A percentile compares a stretch with the other conserved stretches of the same genome.
Evolutionary conservation across 768 basidiomycete genomes (phyloP).

Genomic region (Bullera alba): DNA sequence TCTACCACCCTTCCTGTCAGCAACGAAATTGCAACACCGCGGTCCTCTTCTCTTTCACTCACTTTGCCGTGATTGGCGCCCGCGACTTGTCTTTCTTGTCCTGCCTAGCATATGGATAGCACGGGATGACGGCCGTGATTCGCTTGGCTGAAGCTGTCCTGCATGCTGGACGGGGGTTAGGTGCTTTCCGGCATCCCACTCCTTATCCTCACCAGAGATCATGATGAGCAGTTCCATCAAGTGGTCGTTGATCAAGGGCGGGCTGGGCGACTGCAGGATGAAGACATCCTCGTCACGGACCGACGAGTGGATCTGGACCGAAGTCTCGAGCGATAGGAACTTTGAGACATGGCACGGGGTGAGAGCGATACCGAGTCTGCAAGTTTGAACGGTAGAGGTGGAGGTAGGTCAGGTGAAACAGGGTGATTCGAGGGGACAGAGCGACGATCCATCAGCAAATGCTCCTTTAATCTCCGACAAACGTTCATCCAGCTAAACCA

Average conservation of each 20-base stretch:
- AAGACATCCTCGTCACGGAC: conserved; percentile 98
- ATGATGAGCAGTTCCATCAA: conserved; percentile 99
- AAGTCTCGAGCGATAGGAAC: conserved; percentile 84
- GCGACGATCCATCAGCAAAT: not conserved
- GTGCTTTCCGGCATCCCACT: not conserved
- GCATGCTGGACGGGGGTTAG: conserved; percentile 53
- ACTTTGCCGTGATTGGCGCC: conserved; percentile 93
- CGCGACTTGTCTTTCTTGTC: conserved; percentile 99
- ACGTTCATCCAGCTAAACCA: not conserved
- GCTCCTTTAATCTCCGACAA: not conserved
- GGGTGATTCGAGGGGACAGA: not conserved
- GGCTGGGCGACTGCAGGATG: conserved; percentile 66
- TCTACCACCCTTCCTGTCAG: no score
- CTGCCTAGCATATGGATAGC: conserved; percentile 94
- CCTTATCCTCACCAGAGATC: conserved; percentile 64
- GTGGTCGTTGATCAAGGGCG: conserved; percentile 65
- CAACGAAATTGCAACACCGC: no score
- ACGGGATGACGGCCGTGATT: conserved; percentile 95
- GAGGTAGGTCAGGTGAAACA: not conserved
- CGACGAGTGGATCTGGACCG: conserved; percentile 84
- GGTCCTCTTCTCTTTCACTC: no score
- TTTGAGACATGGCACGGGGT: conserved; percentile 80
- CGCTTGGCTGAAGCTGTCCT: conserved; percentile 97
- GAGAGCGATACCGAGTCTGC: conserved; percentile 79
- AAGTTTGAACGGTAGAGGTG: not conserved